phyloP scores from a whole-genome alignment of 78 protist genomes.

The Dictyostelium discoideum region DNA sequence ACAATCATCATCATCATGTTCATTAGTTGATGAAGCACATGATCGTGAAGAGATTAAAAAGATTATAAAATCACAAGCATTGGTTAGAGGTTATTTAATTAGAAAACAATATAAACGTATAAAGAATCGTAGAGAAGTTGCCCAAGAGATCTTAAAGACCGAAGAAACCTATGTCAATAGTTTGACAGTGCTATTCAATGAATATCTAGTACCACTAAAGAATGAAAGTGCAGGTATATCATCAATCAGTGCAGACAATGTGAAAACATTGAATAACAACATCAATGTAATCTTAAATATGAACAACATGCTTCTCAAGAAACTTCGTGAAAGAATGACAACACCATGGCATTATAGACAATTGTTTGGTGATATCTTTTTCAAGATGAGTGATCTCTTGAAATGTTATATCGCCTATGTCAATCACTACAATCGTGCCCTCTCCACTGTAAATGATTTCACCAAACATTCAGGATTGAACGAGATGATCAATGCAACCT shows the following conservation, averaged over 20 bases:
- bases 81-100: conserved; percentile 33
- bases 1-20: conserved; percentile 57
- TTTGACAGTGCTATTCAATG: neutral
- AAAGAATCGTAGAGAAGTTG: conserved; percentile 50
- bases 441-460: conserved; percentile 49
- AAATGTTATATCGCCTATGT: conserved; percentile 79
- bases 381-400: conserved; percentile 62
- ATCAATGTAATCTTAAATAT: conserved; percentile 67
- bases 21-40: conserved; percentile 55
- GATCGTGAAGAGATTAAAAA: conserved; percentile 62
- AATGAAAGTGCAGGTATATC: neutral
- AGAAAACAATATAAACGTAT: conserved; percentile 26
- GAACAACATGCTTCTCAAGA: conserved; percentile 35
- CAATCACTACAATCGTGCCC: conserved; percentile 56
- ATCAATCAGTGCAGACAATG: conserved; percentile 39
- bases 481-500: conserved; percentile 28
- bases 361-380: conserved; percentile 69
- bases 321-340: conserved; percentile 39
- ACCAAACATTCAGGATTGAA: neutral
- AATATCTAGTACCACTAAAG: conserved; percentile 53
- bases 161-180: conserved; percentile 47
- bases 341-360: conserved; percentile 60
- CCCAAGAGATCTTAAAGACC: conserved; percentile 29
- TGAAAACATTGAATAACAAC: conserved; percentile 57
- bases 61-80: conserved; percentile 35